Percentiles rank a stretch among this genome's conserved stretches.
Evolutionary conservation across 116 monocot genomes (phyloP).

Genomic region (Iris pallida): DNA sequence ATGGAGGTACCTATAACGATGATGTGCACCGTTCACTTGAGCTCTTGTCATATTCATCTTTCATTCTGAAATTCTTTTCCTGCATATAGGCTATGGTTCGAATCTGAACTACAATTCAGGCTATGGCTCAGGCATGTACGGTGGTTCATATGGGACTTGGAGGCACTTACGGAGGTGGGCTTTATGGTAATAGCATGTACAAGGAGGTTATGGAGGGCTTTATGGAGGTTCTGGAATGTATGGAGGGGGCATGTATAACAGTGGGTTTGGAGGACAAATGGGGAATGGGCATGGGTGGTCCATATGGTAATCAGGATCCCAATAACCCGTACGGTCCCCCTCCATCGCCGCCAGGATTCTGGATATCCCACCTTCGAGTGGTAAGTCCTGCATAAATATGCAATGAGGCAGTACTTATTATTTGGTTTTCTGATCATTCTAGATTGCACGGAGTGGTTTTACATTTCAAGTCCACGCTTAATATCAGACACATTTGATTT

Average conservation of each 20-base stretch:
- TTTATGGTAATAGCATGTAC: slow-evolving; percentile 69
- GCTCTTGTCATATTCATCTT: no score
- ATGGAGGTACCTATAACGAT: slow-evolving; percentile 51
- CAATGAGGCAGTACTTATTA: no score
- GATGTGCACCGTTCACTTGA: not conserved
- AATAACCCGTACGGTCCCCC: slow-evolving; percentile 44
- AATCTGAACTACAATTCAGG: slow-evolving; percentile 46
- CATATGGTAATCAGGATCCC: slow-evolving; percentile 40
- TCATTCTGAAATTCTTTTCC: not conserved
- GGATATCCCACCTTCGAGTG: slow-evolving; percentile 47
- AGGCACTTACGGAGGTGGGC: slow-evolving; percentile 46
- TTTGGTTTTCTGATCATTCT: no score
- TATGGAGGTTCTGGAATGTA: slow-evolving; percentile 64
- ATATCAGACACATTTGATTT: no score
- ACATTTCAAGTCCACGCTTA: no score
- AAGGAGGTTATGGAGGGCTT: slow-evolving; percentile 44
- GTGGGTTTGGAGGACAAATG: no score
- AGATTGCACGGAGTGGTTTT: no score
- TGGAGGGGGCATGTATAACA: no score
- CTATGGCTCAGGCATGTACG: no score
- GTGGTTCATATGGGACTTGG: slow-evolving; percentile 51
- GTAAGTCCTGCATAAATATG: no score
- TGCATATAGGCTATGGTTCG: slow-evolving; percentile 49
- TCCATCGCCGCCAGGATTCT: slow-evolving; percentile 39
- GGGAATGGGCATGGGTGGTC: slow-evolving; percentile 48